A percentile compares a stretch with the other conserved stretches of the same genome.
phyloP scores from a whole-genome alignment of 208 protist species.

The Crithidia fasciculata region DNA sequence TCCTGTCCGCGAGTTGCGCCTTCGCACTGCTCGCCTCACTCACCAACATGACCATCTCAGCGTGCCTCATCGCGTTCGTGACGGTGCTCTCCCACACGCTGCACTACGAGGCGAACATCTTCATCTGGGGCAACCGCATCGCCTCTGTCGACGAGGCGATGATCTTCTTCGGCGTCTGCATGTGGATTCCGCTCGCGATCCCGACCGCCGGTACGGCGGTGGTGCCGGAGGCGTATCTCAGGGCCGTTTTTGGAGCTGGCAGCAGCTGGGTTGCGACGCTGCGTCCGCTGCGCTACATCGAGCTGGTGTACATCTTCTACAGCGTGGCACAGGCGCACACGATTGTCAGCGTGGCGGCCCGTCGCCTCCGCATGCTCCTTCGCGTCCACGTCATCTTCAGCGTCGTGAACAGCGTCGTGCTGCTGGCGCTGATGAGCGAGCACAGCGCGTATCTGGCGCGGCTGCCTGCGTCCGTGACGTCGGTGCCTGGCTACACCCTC shows the following conservation, averaged over 20 bases:
- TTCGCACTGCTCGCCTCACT: conserved; percentile 74
- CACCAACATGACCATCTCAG: conserved; percentile 69
- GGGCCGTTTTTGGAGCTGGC: conserved; percentile 18
- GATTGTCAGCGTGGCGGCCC: conserved; percentile 46
- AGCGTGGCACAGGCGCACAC: conserved; percentile 63
- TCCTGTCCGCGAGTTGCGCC: conserved; percentile 70
- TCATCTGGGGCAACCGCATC: conserved; percentile 89
- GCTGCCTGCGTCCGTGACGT: conserved; percentile 23
- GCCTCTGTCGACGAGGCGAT: conserved; percentile 91
- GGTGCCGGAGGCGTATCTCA: conserved; percentile 34
- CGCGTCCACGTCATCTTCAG: conserved; percentile 68
- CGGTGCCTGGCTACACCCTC: conserved; percentile 53
- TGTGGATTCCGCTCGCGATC: conserved; percentile 73
- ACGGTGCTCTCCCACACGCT: conserved; percentile 87
- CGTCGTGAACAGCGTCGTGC: conserved; percentile 52
- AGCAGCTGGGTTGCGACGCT: conserved; percentile 30
- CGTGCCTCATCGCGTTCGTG: conserved; percentile 65
- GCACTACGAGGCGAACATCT: conserved; percentile 81
- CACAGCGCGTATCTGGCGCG: conserved; percentile 51
- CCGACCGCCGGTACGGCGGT: conserved; percentile 46
- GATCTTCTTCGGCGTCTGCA: conserved; percentile 81
- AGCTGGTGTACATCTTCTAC: conserved; percentile 71
- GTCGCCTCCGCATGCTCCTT: conserved; percentile 66
- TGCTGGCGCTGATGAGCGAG: conserved; percentile 53
- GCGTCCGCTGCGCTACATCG: conserved; percentile 46